Base-by-base conservation (phyloP, 2,329 filamentous ascomycete genomes). In the Tolypocladium guangdongense region DNA sequence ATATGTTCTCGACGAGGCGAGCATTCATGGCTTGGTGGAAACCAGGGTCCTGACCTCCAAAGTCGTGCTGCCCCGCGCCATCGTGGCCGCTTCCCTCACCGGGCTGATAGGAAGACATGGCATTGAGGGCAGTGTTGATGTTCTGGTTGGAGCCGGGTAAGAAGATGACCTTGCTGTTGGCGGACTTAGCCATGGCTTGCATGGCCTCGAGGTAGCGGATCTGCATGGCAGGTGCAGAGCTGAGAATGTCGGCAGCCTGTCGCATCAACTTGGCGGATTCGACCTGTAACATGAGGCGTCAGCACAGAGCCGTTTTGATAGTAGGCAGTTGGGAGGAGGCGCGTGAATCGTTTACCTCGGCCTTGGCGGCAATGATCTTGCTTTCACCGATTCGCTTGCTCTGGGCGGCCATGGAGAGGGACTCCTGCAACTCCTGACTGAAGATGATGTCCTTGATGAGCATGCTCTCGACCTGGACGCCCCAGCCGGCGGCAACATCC, bases 371-470 rank as follows among this genome's bases (percentile, higher is more conserved):
- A 67, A 99, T 97, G 68, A 99, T 90, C 80, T 99, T 99, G 75
- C 87, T 90, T 73, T 99, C 93, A 74, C 93, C 93, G 54, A 96
- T 96, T 62, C 93, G 87, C 86, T 97, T 97, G 77, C 87, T 90
- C 80, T 99, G 93, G 4, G 93, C 93, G 39, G 93, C 93, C 93
- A 99, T 97, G 67, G 89, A 95, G 50, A 99, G 82, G 20, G 88
- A 93, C 66, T 97, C 92, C 73, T 99, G 93, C 46, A 99, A 80
- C 62, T 97, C 93, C 66, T 90, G 84, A 73, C 84, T 90, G 82
- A 99, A 99, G 68, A 97, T 88, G 67, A 99, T 95, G 71, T 99
- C 93, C 76, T 99, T 97, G 81, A 99, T 92, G 61, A 99, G 84
- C 92, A 99, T 99, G 66, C 86, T 91, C 78, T 97, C 93, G 55